A percentile compares a stretch with the other conserved stretches of the same genome.
Evolutionary conservation across 108 stramenopile species (phyloP).

Genomic region (Craspedostauros australis): DNA sequence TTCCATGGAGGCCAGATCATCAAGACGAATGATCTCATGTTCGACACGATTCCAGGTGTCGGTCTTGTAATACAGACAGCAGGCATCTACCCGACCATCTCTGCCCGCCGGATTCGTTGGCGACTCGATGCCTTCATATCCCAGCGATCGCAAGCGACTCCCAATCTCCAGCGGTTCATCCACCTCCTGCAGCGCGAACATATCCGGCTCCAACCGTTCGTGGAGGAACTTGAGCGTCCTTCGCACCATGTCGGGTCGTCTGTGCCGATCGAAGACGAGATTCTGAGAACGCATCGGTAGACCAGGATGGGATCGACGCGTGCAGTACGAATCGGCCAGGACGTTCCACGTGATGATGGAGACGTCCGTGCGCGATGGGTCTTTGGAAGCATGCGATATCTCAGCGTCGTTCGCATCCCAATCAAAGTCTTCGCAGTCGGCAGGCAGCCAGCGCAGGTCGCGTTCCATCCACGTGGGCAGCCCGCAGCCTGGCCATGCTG

Average conservation of each 20-base stretch:
- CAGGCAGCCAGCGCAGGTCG: too few species aligned
- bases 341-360: constrained; percentile 66
- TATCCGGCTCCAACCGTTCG: constrained; percentile 28
- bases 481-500: too few species aligned
- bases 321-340: constrained; percentile 68
- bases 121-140: constrained; percentile 49
- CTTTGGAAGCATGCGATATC: neutral
- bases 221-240: constrained; percentile 22
- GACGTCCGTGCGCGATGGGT: neutral
- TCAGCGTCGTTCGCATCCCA: too few species aligned
- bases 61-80: constrained; percentile 45
- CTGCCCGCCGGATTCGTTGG: constrained; percentile 26
- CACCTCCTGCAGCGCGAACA: constrained; percentile 75
- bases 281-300: constrained; percentile 45
- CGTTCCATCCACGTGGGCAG: too few species aligned
- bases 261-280: constrained; percentile 47
- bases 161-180: constrained; percentile 37
- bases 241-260: constrained; percentile 37
- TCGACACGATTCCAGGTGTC: constrained; percentile 36
- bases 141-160: constrained; percentile 27
- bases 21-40: constrained; percentile 51
- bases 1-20: constrained; percentile 55
- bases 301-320: constrained; percentile 54
- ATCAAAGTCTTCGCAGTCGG: too few species aligned
- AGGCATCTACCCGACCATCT: constrained; percentile 65